Evolutionary conservation across 1,284 basidiomycete genomes (phyloP), one percentile per base, ranked within the genome.

Genomic region (Trichosporon asahii): DNA sequence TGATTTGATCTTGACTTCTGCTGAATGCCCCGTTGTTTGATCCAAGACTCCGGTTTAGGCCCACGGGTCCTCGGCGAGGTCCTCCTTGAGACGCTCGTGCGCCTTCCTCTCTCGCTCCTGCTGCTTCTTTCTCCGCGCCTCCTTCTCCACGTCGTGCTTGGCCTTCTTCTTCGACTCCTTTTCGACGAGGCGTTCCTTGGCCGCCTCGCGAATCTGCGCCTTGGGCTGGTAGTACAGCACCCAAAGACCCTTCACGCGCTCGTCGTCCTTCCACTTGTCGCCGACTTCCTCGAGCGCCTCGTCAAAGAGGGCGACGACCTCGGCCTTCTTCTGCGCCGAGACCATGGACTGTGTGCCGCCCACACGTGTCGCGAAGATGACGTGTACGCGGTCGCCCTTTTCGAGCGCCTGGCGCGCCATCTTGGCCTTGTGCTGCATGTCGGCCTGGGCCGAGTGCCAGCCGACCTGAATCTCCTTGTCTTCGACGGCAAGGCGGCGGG

Each of bases 41-140:
- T n/a, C n/a, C n/a, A n/a, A n/a, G n/a, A 4, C 31, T 33, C 31
- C 31, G 3, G 31, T 4, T 14, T 61, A 61, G 29, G 31, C 57
- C 57, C 57, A 61, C 6, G 27, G 12, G 57, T 31, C 29, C 15
- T 31, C 18, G 1, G 57, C 14, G 27, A 29, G 57, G 15, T 61
- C 57, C 6, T 29, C 57, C 57, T 61, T 11, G 15, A 61, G 14
- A 23, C 77, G 72, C 70, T 72, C 86, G 15, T 93, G 93, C 91
- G 98, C 94, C 87, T 95, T 95, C 85, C 97, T 94, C 76, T 94
- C 92, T 84, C 96, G 96, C 84, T 93, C 91, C 86, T 93, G 94
- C 80, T 94, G 94, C 81, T 74, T 73, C 61, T 66, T 18, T 37
- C 74, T 60, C 27, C 76, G 64, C 6, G 74, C 76, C 68, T 78